Evolutionary conservation across 805 yeast species (phyloP).

Genomic region (Sugiyamaella lignohabitans): DNA sequence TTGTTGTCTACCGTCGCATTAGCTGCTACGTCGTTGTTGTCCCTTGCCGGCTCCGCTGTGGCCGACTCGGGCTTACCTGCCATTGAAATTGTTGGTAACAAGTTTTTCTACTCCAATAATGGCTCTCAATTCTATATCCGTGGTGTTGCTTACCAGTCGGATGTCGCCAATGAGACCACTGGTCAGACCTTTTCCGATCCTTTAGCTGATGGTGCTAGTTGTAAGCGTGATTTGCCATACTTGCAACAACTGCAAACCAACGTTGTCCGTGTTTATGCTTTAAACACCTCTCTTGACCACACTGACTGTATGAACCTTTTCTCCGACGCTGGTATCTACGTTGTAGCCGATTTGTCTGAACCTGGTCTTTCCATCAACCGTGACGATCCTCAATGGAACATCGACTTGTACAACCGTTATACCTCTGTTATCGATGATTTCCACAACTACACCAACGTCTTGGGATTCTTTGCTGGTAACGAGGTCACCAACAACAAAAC

Average conservation of each 20-base stretch:
- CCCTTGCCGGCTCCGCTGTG: constrained; percentile 11
- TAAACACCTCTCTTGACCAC: constrained; percentile 67
- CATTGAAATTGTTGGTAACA: constrained; percentile 62
- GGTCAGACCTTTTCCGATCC: constrained; percentile 74
- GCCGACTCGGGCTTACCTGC: constrained; percentile 36
- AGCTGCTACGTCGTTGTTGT: constrained; percentile 9
- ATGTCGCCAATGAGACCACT: constrained; percentile 46
- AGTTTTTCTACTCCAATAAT: constrained; percentile 64
- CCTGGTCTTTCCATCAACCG: constrained; percentile 76
- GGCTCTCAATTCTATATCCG: constrained; percentile 81
- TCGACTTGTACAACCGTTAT: constrained; percentile 67
- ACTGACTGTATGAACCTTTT: constrained; percentile 69
- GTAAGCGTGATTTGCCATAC: constrained; percentile 80
- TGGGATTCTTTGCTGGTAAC: constrained; percentile 97
- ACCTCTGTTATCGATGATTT: constrained; percentile 75
- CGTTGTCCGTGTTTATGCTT: constrained; percentile 78
- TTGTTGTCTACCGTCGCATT: neutral
- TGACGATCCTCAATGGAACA: constrained; percentile 71
- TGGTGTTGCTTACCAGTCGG: constrained; percentile 84
- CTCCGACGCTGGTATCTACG: constrained; percentile 83
- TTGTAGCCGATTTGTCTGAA: constrained; percentile 82
- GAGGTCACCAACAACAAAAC: constrained; percentile 82
- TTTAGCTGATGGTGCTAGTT: constrained; percentile 58
- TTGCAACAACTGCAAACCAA: constrained; percentile 63
- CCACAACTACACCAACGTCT: constrained; percentile 67